Conservation (phyloP, 257 asterid genomes). For the Gardenia jasminoides region DNA sequence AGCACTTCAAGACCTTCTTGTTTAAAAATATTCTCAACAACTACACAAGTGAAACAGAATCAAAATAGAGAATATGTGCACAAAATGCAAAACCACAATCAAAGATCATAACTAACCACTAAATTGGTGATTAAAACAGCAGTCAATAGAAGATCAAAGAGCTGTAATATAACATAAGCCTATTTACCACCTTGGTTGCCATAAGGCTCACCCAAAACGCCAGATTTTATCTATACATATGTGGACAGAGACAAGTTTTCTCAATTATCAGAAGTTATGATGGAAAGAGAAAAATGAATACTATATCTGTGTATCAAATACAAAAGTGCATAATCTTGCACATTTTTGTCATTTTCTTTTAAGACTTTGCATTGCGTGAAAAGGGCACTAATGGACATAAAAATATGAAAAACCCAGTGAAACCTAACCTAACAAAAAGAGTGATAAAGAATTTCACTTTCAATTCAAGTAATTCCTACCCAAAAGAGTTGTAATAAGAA, state of each 20-base stretch:
- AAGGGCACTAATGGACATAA: no score
- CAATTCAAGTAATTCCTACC: no score
- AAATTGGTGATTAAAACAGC: not conserved
- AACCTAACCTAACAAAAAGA: no score
- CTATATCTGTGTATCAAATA: no score
- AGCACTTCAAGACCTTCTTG: slow-evolving; percentile 98
- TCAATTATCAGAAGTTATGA: not conserved
- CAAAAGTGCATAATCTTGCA: no score
- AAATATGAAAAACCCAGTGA: no score
- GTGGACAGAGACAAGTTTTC: no score
- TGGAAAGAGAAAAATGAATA: not conserved
- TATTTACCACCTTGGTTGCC: not conserved
- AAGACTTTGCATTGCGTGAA: no score
- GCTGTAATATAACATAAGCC: not conserved
- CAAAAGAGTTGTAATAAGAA: no score
- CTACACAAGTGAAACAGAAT: slow-evolving; percentile 46
- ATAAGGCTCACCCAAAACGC: not conserved
- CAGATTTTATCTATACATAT: not conserved
- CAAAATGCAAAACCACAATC: not conserved
- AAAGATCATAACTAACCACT: not conserved
- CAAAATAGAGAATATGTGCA: slow-evolving; percentile 18
- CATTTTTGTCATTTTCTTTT: no score
- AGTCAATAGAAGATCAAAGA: not conserved
- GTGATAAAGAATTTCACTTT: no score
- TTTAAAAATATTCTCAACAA: slow-evolving; percentile 59